These are phyloP conservation scores for Aspergillus incahuasiensis DNA, from an alignment of 495 filamentous ascomycete genomes.

Conservation along the genomic window DNA sequence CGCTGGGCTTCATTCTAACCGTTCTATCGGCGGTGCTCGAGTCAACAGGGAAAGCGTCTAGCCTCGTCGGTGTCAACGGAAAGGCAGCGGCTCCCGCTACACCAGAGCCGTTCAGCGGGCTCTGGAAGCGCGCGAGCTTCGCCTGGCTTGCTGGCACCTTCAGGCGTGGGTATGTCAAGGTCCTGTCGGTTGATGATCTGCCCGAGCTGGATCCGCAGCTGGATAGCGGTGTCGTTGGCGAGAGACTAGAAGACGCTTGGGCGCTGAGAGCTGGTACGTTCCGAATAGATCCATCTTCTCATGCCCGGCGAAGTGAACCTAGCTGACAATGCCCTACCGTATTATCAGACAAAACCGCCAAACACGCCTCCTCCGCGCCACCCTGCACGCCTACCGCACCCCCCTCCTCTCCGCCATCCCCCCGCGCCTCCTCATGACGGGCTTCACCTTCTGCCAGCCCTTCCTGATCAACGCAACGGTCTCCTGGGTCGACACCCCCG, in stretches of 20 bases:
- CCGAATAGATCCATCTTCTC: background rate
- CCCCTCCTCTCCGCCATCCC: slow-evolving; percentile 2
- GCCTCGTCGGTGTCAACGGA: background rate
- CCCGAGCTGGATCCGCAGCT: slow-evolving; percentile 5
- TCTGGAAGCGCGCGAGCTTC: slow-evolving; percentile 5
- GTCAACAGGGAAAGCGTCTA: background rate
- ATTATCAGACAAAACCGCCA: background rate
- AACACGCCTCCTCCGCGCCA: background rate
- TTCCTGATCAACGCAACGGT: slow-evolving; percentile 9
- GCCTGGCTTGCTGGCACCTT: slow-evolving; percentile 4
- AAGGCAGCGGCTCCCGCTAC: background rate
- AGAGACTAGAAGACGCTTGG: background rate
- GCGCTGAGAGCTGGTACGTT: background rate
- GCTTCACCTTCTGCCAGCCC: slow-evolving; percentile 12
- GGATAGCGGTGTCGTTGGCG: background rate
- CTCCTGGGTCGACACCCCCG: background rate
- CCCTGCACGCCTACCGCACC: background rate
- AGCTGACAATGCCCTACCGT: background rate
- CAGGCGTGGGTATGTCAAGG: background rate
- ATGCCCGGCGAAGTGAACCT: no score
- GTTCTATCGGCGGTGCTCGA: background rate
- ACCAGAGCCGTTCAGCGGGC: slow-evolving; percentile 3
- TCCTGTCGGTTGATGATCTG: slow-evolving; percentile 7
- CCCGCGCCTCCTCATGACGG: background rate
- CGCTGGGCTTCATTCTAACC: background rate